Evolutionary conservation across 306 rosid species (phyloP), one percentile per base, ranked within the genome.

Genomic region (Lathyrus tuberosus): DNA sequence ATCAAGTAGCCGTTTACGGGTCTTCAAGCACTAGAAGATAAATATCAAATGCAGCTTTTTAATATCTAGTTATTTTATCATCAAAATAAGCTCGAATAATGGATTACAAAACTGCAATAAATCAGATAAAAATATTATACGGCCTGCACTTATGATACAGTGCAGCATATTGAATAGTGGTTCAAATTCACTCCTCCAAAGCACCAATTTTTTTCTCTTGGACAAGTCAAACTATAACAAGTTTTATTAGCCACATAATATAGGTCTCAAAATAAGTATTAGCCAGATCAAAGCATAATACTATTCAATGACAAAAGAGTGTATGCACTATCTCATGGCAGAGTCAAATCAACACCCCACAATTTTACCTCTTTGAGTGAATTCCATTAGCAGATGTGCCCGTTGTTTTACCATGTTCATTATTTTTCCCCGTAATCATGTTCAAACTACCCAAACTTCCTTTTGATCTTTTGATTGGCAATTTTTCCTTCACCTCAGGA

Each of bases 361-460:
- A 48, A 28, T 56, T 80, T 77, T 67, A 94, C 98, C 98, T 94
- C 81, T 94, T 94, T 67, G 98, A 88, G 75, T 85, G 85, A 81
- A 62, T 65, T 78, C 98, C 98, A 77, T 88, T 88, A 60, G 88
- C 85, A 62, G 96, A 84, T 79, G 90, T 65, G 41, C 97, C 95
- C 7, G 89, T 75, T 62, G 92, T 74, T 88, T 88, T 94, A 75
- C 84, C 78, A 58, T 54, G 90, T 73, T 88, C 96, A 44, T 83
- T 89, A 80, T 86, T 87, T 85, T 88, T 94, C 84, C 99, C 92
- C 3, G 99, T 91, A 72, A 94, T 86, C 96, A 94, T 94, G 85
- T 87, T 94, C 85, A 94, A 87, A 83, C 97, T 90, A 65, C 98
- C 97, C 78, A 91, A 79, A 81, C 97, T 94, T 91, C 99, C 99